Base-by-base conservation (phyloP, 2,329 filamentous ascomycete species). In the Ampelomyces quisqualis region DNA sequence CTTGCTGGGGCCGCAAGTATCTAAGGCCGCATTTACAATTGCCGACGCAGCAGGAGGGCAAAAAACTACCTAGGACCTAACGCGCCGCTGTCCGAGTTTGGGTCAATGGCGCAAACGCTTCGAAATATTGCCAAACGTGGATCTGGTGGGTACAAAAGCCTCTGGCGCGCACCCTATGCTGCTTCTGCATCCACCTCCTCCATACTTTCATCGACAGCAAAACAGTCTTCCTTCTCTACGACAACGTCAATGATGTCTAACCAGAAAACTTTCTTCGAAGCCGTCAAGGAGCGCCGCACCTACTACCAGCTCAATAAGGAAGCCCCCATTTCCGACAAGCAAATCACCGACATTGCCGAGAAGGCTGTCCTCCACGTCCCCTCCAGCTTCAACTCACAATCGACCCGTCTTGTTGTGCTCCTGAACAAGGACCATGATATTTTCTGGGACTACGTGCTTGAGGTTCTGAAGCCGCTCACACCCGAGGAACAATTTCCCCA, bases 321-420 rank as follows among this genome's bases (percentile, higher is more conserved):
- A 47, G 75, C 84, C 18, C 62, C 81, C 62, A 73, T 85, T 66
- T 67, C 75, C 57, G 75, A 77, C 54, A 68, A 72, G 40, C 75
- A 78, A 60, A 74, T 90, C 69, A 72, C 79, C 60, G 79, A 86
- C 58, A 80, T 90, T 62, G 77, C 73, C 43, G 66, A 73, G 37
- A 60, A 73, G 43, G 76, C 81, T 39, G 74, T 93, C 54, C 74
- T 81, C 45, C 77, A 89, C 67, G 77, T 85, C 2, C 90, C 90
- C 28, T 85, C 81, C 37, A 82, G 84, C 51, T 96, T 95, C 84
- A 95, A 96, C 81, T 86, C 82, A 28, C 90, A 95, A 75, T 82
- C 82, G 55, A 85, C 87, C 54, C 84, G 90, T 45, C 73, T 86
- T 43, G 79, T 95, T 33, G 79, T 95, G 36, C 80, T 96, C 39